A percentile compares a stretch with the other conserved stretches of the same genome.
Conservation (phyloP, 345 rosid species). For the Populus pruinosa region DNA sequence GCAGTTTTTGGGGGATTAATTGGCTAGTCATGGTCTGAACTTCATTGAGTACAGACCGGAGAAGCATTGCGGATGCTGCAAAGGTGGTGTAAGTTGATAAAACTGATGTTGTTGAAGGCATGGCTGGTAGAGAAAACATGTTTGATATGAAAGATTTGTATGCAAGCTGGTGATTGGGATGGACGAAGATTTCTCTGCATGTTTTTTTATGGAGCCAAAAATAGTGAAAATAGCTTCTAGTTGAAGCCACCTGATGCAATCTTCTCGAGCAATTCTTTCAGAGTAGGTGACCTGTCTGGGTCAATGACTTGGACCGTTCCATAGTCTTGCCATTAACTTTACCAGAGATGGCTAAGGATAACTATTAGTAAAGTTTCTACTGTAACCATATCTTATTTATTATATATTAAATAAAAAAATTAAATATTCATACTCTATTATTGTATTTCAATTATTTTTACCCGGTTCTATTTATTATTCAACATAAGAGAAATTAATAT, state of each 20-base stretch:
- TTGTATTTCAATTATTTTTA: too few species aligned
- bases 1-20: slow-evolving; percentile 13
- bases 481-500: too few species aligned
- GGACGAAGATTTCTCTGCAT: not conserved
- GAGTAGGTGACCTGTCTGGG: not conserved
- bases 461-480: too few species aligned
- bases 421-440: too few species aligned
- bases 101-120: slow-evolving; percentile 22
- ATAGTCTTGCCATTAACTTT: not conserved
- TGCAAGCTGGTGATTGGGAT: not conserved
- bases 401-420: too few species aligned
- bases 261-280: not conserved
- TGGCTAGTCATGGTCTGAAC: slow-evolving; percentile 9
- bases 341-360: not conserved
- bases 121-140: slow-evolving; percentile 16
- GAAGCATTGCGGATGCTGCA: slow-evolving; percentile 22
- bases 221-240: not conserved
- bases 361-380: too few species aligned
- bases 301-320: not conserved
- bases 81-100: slow-evolving; percentile 17
- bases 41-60: slow-evolving; percentile 9
- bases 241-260: not conserved
- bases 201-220: not conserved
- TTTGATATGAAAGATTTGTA: not conserved
- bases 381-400: too few species aligned